A percentile compares a stretch with the other conserved stretches of the same genome.
These are phyloP conservation scores for Calonectria pteridis DNA, from an alignment of 2,329 filamentous ascomycete species.

Conservation along the genomic window DNA sequence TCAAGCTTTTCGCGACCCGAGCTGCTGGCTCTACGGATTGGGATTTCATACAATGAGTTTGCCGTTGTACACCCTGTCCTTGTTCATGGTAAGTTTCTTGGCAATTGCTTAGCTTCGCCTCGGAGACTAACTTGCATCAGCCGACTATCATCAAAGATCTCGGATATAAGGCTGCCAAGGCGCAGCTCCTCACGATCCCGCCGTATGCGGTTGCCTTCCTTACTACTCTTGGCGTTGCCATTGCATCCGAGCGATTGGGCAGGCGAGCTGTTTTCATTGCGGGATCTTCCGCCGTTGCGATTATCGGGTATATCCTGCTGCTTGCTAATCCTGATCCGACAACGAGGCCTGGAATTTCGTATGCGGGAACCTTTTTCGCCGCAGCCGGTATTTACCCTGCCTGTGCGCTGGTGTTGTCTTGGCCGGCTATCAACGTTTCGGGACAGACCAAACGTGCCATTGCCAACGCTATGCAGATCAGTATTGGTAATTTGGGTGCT, in stretches of 20 bases:
- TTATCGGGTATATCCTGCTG: constrained; percentile 73
- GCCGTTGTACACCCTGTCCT: constrained; percentile 67
- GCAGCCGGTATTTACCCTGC: constrained; percentile 77
- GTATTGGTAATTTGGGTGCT: constrained; percentile 76
- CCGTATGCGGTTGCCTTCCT: constrained; percentile 74
- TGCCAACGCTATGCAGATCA: constrained; percentile 79
- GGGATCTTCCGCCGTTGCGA: constrained; percentile 66
- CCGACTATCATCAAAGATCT: constrained; percentile 67
- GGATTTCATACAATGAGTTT: constrained; percentile 80
- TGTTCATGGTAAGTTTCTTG: constrained; percentile 60
- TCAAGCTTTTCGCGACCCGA: constrained; percentile 74
- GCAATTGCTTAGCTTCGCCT: fast-evolving
- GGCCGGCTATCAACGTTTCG: constrained; percentile 79
- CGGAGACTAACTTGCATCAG: constrained; percentile 30
- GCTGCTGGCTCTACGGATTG: constrained; percentile 79
- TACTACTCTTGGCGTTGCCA: constrained; percentile 69
- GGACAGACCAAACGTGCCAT: constrained; percentile 78
- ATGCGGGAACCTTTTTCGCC: constrained; percentile 72
- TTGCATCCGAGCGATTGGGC: constrained; percentile 69
- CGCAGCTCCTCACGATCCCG: constrained; percentile 72
- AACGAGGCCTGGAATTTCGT: constrained; percentile 67
- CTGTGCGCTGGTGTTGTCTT: constrained; percentile 72
- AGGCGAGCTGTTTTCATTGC: constrained; percentile 75
- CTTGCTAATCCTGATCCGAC: constrained; percentile 62
- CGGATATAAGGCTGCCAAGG: constrained; percentile 65